Evolutionary conservation across 78 protist species (phyloP).

Genomic region (Emiliania huxleyi): DNA sequence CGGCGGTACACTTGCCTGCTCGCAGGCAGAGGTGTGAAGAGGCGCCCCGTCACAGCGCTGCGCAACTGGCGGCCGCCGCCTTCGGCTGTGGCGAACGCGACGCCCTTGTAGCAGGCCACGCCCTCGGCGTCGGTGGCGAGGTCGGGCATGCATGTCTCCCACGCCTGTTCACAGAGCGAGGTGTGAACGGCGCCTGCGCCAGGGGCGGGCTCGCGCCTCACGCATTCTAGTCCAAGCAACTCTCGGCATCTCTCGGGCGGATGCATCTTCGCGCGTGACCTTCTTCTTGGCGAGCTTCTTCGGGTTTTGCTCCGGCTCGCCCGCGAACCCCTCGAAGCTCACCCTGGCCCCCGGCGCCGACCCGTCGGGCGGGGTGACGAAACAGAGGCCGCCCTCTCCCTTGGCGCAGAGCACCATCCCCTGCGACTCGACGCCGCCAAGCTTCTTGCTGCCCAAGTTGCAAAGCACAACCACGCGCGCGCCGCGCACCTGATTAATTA

Average conservation of each 20-base stretch:
- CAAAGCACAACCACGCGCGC: constrained; percentile 74
- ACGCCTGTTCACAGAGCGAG: no score
- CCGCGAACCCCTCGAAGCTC: constrained; percentile 50
- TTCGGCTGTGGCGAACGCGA: constrained; percentile 26
- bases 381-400: background rate
- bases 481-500: constrained; percentile 38
- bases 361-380: constrained; percentile 48
- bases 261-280: no score
- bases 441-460: constrained; percentile 69
- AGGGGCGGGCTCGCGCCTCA: no score
- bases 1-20: no score
- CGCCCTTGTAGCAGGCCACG: constrained; percentile 63
- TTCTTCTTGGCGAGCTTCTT: constrained; percentile 52
- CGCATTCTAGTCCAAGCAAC: no score
- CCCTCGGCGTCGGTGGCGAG: constrained; percentile 50
- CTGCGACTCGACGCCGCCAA: constrained; percentile 66
- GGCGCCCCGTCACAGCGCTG: background rate
- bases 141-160: constrained; percentile 43
- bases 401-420: constrained; percentile 81
- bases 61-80: no score
- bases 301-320: constrained; percentile 54
- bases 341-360: constrained; percentile 67
- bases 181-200: no score
- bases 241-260: no score
- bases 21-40: no score